phyloP scores from a whole-genome alignment of 2,329 filamentous ascomycete genomes.

The Seiridium unicorne region DNA sequence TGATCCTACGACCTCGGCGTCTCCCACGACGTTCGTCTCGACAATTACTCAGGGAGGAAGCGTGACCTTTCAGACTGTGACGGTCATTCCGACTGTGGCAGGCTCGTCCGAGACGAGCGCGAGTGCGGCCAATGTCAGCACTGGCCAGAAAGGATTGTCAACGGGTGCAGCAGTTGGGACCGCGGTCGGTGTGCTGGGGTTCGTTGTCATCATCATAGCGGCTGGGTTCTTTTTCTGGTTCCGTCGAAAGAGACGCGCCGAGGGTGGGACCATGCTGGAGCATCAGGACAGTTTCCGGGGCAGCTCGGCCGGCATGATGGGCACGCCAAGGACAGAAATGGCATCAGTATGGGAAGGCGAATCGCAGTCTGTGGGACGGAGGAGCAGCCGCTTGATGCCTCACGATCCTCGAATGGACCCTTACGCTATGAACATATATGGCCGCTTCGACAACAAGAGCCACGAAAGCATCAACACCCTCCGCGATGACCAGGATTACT shows the following conservation, averaged over 20 bases:
- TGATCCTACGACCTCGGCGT: conserved; percentile 18
- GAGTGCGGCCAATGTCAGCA: conserved; percentile 6
- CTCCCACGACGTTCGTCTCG: conserved; percentile 32
- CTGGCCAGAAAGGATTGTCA: conserved; percentile 16
- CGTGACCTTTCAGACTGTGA: conserved; percentile 48
- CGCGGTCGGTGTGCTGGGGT: conserved; percentile 26
- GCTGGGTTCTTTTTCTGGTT: conserved; percentile 41
- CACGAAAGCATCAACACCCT: conserved; percentile 63
- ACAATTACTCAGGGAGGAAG: conserved; percentile 56
- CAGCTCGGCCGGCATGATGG: conserved; percentile 48
- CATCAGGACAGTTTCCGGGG: conserved; percentile 46
- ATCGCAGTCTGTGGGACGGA: conserved; percentile 40
- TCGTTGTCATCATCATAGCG: conserved; percentile 19
- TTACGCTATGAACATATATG: conserved; percentile 56
- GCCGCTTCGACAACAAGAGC: conserved; percentile 52
- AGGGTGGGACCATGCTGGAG: conserved; percentile 37
- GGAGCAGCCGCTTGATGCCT: conserved; percentile 54
- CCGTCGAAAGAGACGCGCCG: conserved; percentile 41
- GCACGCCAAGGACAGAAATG: conserved; percentile 44
- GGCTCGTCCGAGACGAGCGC: conserved; percentile 14
- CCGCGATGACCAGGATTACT: conserved; percentile 66
- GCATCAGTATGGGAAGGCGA: conserved; percentile 35
- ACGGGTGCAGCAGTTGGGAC: conserved; percentile 26
- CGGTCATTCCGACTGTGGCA: conserved; percentile 43
- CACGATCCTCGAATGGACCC: conserved; percentile 65